Percentiles rank a stretch among this genome's conserved stretches.
These are phyloP conservation scores for Amanita muscaria DNA, from an alignment of 768 basidiomycete species.

Conservation along the genomic window DNA sequence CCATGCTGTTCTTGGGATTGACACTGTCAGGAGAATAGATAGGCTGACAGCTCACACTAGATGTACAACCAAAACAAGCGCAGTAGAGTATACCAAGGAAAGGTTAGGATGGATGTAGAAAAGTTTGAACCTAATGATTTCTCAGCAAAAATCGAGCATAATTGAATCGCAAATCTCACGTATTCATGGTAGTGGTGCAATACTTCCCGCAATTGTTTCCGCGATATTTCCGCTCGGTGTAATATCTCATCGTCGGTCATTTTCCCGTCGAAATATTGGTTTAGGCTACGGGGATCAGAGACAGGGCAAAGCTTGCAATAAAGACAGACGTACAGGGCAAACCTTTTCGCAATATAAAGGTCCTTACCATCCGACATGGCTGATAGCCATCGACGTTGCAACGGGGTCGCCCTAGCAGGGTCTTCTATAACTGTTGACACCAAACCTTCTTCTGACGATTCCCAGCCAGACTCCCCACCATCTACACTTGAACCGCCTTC, in stretches of 20 bases:
- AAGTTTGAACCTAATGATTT: constrained; percentile 36
- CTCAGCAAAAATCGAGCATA: not conserved
- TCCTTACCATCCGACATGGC: constrained; percentile 87
- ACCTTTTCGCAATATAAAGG: constrained; percentile 55
- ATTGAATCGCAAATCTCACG: constrained; percentile 38
- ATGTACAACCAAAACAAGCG: no score
- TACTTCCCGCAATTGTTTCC: constrained; percentile 77
- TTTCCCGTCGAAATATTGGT: constrained; percentile 91
- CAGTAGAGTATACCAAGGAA: no score
- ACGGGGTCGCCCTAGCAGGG: constrained; percentile 71
- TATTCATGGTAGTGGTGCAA: constrained; percentile 84
- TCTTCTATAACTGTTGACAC: constrained; percentile 67
- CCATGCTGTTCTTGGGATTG: no score
- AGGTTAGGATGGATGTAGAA: constrained; percentile 38
- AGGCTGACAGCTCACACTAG: no score
- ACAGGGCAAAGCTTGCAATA: not conserved
- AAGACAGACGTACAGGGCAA: constrained; percentile 54
- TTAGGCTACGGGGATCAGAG: constrained; percentile 46
- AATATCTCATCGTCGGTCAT: constrained; percentile 89
- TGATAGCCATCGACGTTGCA: constrained; percentile 78
- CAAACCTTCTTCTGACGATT: constrained; percentile 38
- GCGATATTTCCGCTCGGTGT: constrained; percentile 77
- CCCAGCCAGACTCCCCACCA: constrained; percentile 35
- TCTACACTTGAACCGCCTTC: constrained; percentile 33
- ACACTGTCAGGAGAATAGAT: no score